Evolutionary conservation across 2,329 filamentous ascomycete genomes (phyloP), one percentile per base, ranked within the genome.

Genomic region (Pseudogymnoascus sp.): DNA sequence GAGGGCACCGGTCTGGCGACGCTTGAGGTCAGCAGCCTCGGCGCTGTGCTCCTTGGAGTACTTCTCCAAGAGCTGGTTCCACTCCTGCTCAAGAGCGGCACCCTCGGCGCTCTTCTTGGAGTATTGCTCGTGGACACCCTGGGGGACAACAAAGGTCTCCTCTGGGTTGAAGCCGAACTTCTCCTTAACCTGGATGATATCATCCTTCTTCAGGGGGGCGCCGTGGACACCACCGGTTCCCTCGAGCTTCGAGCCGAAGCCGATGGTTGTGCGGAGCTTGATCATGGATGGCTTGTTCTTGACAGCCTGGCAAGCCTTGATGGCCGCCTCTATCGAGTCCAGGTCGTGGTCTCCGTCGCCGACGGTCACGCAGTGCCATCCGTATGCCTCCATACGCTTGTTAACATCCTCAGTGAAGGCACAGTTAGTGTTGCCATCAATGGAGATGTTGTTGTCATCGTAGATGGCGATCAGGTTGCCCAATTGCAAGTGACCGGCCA

Each of bases 371-470:
- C 88, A 87, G 79, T 99, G 92, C 95, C 95, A 99, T 81, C 93
- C 95, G 78, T 97, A 99, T 65, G 95, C 77, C 82, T 97, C 91
- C 78, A 97, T 97, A 74, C 93, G 88, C 86, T 96, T 95, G 72
- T 83, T 77, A 65, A 97, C 93, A 71, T 99, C 93, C 82, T 99
- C 95, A 65, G 95, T 99, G 83, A 99, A 97, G 69, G 95, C 89
- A 74, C 86, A 88, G 81, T 95, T 95, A 80, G 90, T 97, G 83
- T 96, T 89, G 78, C 95, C 95, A 75, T 99, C 95, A 75, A 87
- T 88, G 72, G 84, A 96, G 75, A 99, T 97, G 78, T 96, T 90
- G 86, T 99, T 99, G 84, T 99, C 95, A 75, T 99, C 95, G 79
- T 93, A 99, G 79, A 99, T 85, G 78, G 86, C 87, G 79, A 97